Evolutionary conservation across 2,329 filamentous ascomycete genomes (phyloP).

Genomic region (Fusarium abutilonis): DNA sequence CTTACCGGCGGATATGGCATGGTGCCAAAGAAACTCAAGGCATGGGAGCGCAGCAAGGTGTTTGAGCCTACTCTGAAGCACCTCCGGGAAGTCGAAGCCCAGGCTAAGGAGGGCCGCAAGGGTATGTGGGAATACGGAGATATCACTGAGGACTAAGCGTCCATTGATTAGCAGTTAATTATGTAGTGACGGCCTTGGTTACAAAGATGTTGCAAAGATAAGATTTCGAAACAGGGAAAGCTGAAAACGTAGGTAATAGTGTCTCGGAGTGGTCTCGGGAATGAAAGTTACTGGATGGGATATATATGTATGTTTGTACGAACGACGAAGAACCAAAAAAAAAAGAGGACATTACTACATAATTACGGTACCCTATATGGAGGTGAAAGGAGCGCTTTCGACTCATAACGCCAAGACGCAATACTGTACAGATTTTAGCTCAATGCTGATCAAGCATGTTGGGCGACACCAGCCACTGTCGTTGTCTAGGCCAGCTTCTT

Average conservation of each 20-base stretch:
- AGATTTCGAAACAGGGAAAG: constrained; percentile 18
- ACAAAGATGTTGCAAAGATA: constrained; percentile 25
- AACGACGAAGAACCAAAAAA: constrained; percentile 17
- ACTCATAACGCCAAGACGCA: constrained; percentile 12
- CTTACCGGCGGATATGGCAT: constrained; percentile 85
- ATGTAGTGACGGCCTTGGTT: constrained; percentile 18
- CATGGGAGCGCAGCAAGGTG: constrained; percentile 81
- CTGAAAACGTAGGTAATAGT: constrained; percentile 26
- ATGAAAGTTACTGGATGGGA: constrained; percentile 9
- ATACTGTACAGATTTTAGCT: constrained; percentile 9
- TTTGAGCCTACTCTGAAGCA: constrained; percentile 76
- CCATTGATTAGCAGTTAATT: constrained; percentile 3
- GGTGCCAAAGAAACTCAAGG: constrained; percentile 90
- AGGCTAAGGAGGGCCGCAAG: constrained; percentile 80
- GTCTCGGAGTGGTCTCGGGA: constrained; percentile 9
- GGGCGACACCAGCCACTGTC: constrained; percentile 9
- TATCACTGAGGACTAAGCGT: constrained; percentile 82
- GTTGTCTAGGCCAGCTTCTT: not conserved
- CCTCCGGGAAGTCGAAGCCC: constrained; percentile 76
- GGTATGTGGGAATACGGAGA: constrained; percentile 99
- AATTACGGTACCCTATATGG: too few relatives aligned
- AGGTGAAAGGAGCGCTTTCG: not conserved
- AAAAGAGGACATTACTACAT: not conserved
- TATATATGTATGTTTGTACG: constrained; percentile 5
- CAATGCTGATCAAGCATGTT: constrained; percentile 12